phyloP scores from a whole-genome alignment of 148 eudicot genomes.

The Dianthus caryophyllus region DNA sequence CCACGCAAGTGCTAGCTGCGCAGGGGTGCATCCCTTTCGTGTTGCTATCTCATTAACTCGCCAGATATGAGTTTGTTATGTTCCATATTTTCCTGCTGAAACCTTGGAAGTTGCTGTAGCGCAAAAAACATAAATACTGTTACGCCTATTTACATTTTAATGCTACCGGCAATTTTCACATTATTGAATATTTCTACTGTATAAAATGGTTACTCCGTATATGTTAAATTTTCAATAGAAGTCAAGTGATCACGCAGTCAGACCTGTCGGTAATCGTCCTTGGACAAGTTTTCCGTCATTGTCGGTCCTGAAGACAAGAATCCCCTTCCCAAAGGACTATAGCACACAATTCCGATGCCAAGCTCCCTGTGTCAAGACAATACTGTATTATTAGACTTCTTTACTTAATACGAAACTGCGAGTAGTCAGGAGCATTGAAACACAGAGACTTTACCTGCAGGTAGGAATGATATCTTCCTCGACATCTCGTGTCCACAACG shows the following conservation, averaged over 20 bases:
- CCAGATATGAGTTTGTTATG: conserved; percentile 34
- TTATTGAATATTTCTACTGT: too few species aligned
- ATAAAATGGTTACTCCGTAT: too few species aligned
- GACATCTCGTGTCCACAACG: conserved; percentile 35
- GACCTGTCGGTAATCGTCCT: conserved; percentile 15
- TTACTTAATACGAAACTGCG: too few species aligned
- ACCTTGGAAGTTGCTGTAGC: conserved; percentile 28
- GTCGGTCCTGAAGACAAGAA: conserved; percentile 27
- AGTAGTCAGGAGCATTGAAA: background rate
- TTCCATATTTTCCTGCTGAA: conserved; percentile 33
- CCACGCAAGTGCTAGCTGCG: conserved; percentile 37
- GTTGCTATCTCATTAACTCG: conserved; percentile 27
- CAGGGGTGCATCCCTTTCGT: conserved; percentile 38
- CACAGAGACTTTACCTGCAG: conserved; percentile 25
- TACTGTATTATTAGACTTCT: too few species aligned
- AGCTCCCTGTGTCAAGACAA: conserved; percentile 22
- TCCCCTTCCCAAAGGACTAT: conserved; percentile 35
- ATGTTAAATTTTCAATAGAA: too few species aligned
- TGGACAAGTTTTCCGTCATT: conserved; percentile 22
- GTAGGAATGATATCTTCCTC: conserved; percentile 37
- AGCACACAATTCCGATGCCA: conserved; percentile 33
- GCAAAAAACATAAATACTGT: background rate
- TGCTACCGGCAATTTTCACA: too few species aligned
- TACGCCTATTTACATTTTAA: too few species aligned
- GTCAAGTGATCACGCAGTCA: too few species aligned